phyloP scores from a whole-genome alignment of 2,329 filamentous ascomycete species.

The Monosporascus sp. region DNA sequence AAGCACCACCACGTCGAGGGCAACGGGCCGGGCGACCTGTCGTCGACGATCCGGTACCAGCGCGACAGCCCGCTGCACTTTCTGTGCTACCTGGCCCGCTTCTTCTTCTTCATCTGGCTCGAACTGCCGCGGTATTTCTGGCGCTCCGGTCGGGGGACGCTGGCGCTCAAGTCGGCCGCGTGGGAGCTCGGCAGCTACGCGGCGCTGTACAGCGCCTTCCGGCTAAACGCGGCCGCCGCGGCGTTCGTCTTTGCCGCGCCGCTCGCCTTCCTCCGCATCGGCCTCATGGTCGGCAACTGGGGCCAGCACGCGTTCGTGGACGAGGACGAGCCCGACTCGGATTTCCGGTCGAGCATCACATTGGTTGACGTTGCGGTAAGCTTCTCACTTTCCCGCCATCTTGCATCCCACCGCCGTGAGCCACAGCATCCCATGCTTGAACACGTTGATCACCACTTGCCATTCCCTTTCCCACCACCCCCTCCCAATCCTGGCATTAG shows the following conservation, averaged over 20 bases:
- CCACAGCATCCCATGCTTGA: no score
- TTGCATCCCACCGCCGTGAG: no score
- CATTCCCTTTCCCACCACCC: constrained; percentile 9
- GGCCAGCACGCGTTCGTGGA: constrained; percentile 81
- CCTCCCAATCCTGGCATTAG: constrained; percentile 2
- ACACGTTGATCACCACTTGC: no score
- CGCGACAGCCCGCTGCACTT: constrained; percentile 65
- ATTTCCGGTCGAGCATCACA: constrained; percentile 75
- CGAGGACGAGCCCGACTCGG: constrained; percentile 67
- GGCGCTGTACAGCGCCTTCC: constrained; percentile 47
- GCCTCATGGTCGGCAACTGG: constrained; percentile 80
- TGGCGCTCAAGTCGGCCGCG: constrained; percentile 51
- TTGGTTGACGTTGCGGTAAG: constrained; percentile 72
- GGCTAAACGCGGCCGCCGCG: no score
- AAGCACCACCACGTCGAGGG: constrained; percentile 82
- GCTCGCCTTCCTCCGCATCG: no score
- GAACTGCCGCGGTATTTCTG: constrained; percentile 70
- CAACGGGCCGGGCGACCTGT: constrained; percentile 72
- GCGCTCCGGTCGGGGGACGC: constrained; percentile 12
- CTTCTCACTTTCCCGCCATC: no score
- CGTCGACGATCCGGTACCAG: constrained; percentile 71
- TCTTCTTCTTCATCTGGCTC: constrained; percentile 69
- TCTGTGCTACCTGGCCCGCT: constrained; percentile 66
- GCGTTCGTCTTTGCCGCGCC: constrained; percentile 61
- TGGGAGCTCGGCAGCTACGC: constrained; percentile 59